Evolutionary conservation across 2,329 filamentous ascomycete genomes (phyloP).

Genomic region (Neonectria hederae): DNA sequence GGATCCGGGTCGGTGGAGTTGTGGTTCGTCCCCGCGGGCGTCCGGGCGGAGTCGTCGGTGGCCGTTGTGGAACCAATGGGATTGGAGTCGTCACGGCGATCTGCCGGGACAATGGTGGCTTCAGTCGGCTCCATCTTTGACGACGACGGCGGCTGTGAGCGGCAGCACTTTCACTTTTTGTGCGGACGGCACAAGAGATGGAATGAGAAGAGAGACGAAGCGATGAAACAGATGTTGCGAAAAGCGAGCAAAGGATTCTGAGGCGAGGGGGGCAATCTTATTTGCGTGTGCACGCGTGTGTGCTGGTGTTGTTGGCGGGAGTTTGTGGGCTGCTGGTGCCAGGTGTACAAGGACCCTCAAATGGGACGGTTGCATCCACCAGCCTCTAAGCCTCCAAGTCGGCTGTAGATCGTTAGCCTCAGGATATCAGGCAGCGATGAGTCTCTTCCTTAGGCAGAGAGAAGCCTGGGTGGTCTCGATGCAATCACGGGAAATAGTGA

Average conservation of each 20-base stretch:
- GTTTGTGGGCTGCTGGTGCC: not conserved
- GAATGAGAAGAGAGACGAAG: not conserved
- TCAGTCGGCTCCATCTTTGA: constrained; percentile 34
- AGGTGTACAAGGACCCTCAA: constrained; percentile 10
- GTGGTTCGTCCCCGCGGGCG: constrained; percentile 26
- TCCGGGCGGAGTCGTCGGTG: constrained; percentile 29
- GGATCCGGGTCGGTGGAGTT: constrained; percentile 24
- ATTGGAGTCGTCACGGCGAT: constrained; percentile 30
- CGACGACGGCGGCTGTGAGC: not conserved
- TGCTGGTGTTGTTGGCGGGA: not conserved
- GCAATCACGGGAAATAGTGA: not conserved
- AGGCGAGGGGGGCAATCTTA: not conserved
- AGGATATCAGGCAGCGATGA: constrained; percentile 8
- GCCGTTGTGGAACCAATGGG: constrained; percentile 21
- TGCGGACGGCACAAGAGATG: not conserved
- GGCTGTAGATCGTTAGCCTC: not conserved
- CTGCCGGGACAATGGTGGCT: constrained; percentile 27
- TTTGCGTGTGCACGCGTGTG: not conserved
- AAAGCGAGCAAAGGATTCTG: not conserved
- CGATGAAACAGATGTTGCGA: not conserved
- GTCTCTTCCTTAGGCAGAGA: not conserved
- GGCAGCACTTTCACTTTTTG: not conserved
- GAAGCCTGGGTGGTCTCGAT: not conserved
- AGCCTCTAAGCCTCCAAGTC: not conserved
- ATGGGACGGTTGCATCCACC: constrained; percentile 16